Evolutionary conservation across 2,329 filamentous ascomycete species (phyloP).

Genomic region (Domatiomyces catenatus): DNA sequence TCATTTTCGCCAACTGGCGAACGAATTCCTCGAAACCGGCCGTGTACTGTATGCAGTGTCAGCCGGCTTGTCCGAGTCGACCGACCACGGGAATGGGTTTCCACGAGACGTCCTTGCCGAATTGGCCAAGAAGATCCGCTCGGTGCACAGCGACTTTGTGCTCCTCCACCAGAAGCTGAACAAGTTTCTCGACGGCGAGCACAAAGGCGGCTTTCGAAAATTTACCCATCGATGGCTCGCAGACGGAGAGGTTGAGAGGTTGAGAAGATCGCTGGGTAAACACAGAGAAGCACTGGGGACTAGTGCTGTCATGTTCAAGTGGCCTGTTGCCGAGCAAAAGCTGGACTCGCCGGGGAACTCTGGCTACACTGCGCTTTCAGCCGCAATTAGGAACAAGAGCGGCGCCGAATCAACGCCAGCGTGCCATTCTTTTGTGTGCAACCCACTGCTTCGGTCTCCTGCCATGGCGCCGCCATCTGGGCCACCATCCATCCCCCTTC

Average conservation of each 20-base stretch:
- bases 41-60: conserved; percentile 53
- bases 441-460: background rate
- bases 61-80: conserved; percentile 44
- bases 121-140: conserved; percentile 48
- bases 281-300: conserved; percentile 48
- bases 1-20: conserved; percentile 45
- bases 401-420: background rate
- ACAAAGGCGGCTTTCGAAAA: conserved; percentile 45
- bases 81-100: conserved; percentile 37
- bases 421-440: conserved; percentile 11
- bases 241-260: conserved; percentile 46
- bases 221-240: conserved; percentile 46
- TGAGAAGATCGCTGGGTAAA: conserved; percentile 41
- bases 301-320: conserved; percentile 50
- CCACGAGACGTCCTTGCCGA: conserved; percentile 47
- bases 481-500: background rate
- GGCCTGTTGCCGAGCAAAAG: conserved; percentile 44
- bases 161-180: conserved; percentile 48
- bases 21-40: conserved; percentile 52
- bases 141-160: conserved; percentile 46
- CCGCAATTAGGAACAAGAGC: conserved; percentile 27
- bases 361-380: conserved; percentile 51
- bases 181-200: conserved; percentile 47
- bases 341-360: conserved; percentile 48
- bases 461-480: background rate